A percentile compares a stretch with the other conserved stretches of the same genome.
phyloP scores from a whole-genome alignment of 148 eudicot species.

The Amaranthus cruentus region DNA sequence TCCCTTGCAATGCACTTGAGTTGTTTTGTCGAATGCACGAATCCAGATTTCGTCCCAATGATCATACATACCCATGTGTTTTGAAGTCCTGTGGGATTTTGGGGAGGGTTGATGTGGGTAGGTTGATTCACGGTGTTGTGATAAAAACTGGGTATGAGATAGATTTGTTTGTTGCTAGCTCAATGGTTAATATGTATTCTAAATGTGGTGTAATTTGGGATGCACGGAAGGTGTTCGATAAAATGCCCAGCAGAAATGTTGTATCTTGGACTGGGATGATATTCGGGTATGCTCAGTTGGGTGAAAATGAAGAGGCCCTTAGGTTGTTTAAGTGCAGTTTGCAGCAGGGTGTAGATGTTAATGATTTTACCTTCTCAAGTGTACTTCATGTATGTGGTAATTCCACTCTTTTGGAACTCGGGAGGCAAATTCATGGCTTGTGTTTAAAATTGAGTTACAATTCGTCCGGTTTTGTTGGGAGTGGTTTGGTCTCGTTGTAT shows the following conservation, averaged over 20 bases:
- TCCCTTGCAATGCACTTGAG: constrained; percentile 30
- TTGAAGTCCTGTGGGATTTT: constrained; percentile 51
- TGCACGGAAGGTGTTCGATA: constrained; percentile 69
- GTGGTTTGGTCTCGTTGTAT: constrained; percentile 75
- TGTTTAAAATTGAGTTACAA: constrained; percentile 58
- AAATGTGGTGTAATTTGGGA: constrained; percentile 57
- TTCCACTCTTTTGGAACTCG: constrained; percentile 61
- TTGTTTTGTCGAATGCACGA: constrained; percentile 28
- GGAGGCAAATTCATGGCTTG: constrained; percentile 67
- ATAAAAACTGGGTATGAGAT: constrained; percentile 50
- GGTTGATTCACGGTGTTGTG: constrained; percentile 56
- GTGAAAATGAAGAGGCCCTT: constrained; percentile 75
- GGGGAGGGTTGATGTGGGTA: constrained; percentile 38
- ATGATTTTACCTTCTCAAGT: constrained; percentile 81
- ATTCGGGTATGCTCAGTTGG: constrained; percentile 68
- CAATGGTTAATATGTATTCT: constrained; percentile 71
- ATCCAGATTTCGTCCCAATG: constrained; percentile 31
- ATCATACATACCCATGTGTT: constrained; percentile 41
- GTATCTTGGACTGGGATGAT: constrained; percentile 94
- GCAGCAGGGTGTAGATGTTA: constrained; percentile 57
- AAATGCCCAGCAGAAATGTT: constrained; percentile 79
- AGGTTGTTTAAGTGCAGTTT: constrained; percentile 55
- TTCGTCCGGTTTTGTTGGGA: constrained; percentile 70
- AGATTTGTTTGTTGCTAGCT: constrained; percentile 77
- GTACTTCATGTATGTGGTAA: constrained; percentile 76